Base-by-base conservation (phyloP, 2,329 filamentous ascomycete genomes). In the Hypoxylon sp. region DNA sequence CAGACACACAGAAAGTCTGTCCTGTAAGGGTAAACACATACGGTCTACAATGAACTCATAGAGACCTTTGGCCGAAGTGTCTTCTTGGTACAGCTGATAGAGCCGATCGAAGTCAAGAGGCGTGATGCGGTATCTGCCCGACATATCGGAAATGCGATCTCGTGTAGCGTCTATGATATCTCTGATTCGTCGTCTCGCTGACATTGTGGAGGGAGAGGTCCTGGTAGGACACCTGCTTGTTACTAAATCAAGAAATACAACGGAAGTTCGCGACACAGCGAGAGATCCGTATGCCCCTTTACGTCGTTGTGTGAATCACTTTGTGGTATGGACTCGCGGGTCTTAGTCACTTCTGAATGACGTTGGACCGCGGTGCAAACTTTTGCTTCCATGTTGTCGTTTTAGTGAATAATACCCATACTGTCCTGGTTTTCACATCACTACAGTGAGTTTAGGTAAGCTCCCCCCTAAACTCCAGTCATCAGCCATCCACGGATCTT, bases 31-130 rank as follows among this genome's bases (percentile, higher is more conserved):
- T 11, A 34, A 23, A 38, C 43, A 52, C 64, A 25, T 58, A 70
- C 68, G 68, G 10, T 65, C 68, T 7, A 68, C 36, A 17, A 70
- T 68, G 21, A 70, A 70, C 38, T 65, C 65, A 5, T 65, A 68
- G 41, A 70, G 61, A 2, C 65, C 68, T 50, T 70, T 70, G 17
- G 57, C 50, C 1, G 68, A 68, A 10, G 65, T 65, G 9, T 68
- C 65, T 14, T 65, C 55, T 21, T 70, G 68, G 28, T 67, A 70
- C 3, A 65, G 61, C 46, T 70, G 65, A 23, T 70, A 70, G 1
- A 70, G 61, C 55, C 50, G 53, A 17, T 70, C 68, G 46, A 70
- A 70, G 13, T 70, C 68, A 23, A 19, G 11, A 4, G 68, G 61
- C 2, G 65, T 59, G 51, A 70, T 48, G 23, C 41, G 58, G 57